Conservation (phyloP, 2,329 filamentous ascomycete genomes). For the Chrysosporium keratinophilum region DNA sequence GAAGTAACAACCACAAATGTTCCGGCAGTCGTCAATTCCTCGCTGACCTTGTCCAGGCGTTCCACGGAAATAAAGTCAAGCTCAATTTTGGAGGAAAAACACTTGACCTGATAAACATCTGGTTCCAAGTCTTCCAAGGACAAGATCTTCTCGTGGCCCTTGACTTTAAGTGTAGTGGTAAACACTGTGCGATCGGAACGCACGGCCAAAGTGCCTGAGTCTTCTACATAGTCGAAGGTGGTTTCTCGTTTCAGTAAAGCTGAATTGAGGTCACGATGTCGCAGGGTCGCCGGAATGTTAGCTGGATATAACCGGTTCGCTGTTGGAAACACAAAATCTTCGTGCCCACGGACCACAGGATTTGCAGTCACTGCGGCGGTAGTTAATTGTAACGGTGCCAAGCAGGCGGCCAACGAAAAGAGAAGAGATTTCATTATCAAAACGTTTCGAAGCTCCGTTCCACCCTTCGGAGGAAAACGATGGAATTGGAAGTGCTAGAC, state of each 20-base stretch:
- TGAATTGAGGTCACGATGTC: not conserved
- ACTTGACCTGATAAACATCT: not conserved
- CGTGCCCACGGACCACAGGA: not conserved
- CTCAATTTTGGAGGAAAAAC: conserved; percentile 12
- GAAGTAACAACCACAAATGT: conserved; percentile 18
- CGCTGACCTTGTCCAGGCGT: conserved; percentile 4
- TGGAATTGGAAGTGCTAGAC: not conserved
- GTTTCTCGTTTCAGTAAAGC: conserved; percentile 5
- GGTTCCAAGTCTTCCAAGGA: conserved; percentile 10
- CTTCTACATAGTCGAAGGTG: conserved; percentile 12
- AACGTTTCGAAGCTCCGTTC: not conserved
- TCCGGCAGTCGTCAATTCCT: conserved; percentile 9
- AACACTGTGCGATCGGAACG: conserved; percentile 1
- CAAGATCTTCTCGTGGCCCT: conserved; percentile 5
- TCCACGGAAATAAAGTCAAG: conserved; percentile 10
- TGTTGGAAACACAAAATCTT: not conserved
- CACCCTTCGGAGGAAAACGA: not conserved
- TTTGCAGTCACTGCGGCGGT: not conserved
- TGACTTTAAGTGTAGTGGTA: conserved; percentile 1
- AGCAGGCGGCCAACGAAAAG: not conserved
- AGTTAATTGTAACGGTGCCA: not conserved
- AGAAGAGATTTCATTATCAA: not conserved
- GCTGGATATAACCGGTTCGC: conserved; percentile 9
- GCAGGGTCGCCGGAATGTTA: not conserved
- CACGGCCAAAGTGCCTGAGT: not conserved